phyloP scores from a whole-genome alignment of 2,329 filamentous ascomycete species.

The Orbilia quercus region DNA sequence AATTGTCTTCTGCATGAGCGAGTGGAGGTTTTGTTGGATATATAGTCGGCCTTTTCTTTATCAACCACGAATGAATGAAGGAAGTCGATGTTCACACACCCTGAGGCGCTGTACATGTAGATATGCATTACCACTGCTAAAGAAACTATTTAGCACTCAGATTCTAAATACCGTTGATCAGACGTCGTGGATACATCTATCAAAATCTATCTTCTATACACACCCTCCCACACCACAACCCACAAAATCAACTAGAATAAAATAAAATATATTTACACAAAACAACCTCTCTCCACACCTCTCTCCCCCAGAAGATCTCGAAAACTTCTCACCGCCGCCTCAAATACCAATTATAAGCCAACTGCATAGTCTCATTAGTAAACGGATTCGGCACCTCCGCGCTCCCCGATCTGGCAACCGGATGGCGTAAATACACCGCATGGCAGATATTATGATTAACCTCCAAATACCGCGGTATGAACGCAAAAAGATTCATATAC shows the following conservation, averaged over 20 bases:
- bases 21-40: no score
- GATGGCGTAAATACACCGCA: conserved; percentile 93
- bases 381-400: conserved; percentile 64
- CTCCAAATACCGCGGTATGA: conserved; percentile 93
- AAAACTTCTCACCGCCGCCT: conserved; percentile 74
- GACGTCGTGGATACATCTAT: conserved; percentile 1
- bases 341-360: conserved; percentile 95
- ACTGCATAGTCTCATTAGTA: conserved; percentile 72
- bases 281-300: neutral
- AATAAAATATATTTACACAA: neutral
- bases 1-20: no score
- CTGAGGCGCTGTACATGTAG: no score
- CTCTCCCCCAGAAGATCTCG: no score
- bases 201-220: neutral
- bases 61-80: no score
- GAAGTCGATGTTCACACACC: no score
- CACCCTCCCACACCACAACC: neutral
- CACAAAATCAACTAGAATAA: no score
- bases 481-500: conserved; percentile 92
- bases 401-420: conserved; percentile 82
- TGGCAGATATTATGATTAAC: conserved; percentile 98
- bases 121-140: no score
- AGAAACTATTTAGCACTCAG: no score
- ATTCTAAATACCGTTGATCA: no score
- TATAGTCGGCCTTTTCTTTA: neutral